Base-by-base conservation (phyloP, 129 eudicot species). In the Tagetes patula region DNA sequence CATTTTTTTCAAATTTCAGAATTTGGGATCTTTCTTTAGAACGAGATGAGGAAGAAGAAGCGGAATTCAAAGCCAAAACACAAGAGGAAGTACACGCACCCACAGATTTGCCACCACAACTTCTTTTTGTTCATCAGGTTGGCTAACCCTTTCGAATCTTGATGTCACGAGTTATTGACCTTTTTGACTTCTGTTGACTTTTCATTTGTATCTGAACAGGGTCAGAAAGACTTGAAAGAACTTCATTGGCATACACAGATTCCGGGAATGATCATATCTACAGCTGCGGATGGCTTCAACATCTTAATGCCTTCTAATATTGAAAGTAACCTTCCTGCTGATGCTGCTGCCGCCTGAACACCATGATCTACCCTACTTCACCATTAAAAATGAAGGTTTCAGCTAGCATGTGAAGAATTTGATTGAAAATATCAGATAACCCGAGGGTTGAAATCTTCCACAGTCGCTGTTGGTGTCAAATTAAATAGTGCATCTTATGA, bases 41-140 rank as follows among this genome's bases (percentile, higher is more conserved):
- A 81, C 87, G 96, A 40, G 99, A 95, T n/a, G 97, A 95, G 63
- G 99, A 95, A 86, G 97, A 95, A 86, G 99, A 88, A 76, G 96
- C 97, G 0, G 99, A 90, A 40, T 94, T 94, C 62, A 90, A 74
- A 80, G 91, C 96, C 9, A 81, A 84, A 84, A 90, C 83, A 20
- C 80, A 64, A 49, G 97, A 95, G 77, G 80, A 83, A 83, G 99
- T 90, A 34, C 84, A 90, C 58, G 88, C 99, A 31, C 97, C 99
- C 32, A 43, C 84, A 34, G 94, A 95, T 85, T 72, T 95, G 70
- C 97, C 98, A 3, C 99, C 99, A 38, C 99, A 95, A 42, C 97
- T 95, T 65, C 87, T 95, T 75, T 95, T 95, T 67, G 96, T 90
- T 78, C 99, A 95, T 76, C 98, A 93, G 92, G 98, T 91, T 42